Conservation (phyloP, 2,329 filamentous ascomycete species). For the Emergomyces orientalis region DNA sequence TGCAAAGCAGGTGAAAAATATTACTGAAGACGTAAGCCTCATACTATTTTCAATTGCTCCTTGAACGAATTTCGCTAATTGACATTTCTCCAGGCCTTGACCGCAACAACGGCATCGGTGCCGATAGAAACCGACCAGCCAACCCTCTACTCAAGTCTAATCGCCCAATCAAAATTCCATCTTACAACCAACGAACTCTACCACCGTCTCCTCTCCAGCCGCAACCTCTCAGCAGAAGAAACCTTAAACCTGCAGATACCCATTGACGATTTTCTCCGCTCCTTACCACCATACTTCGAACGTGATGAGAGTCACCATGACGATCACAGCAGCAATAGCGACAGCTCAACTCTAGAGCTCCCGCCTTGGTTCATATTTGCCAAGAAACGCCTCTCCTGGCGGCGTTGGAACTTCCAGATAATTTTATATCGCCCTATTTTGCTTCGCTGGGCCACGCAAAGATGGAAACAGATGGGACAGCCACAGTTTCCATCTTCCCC, state of each 20-base stretch:
- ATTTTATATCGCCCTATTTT: conserved; percentile 37
- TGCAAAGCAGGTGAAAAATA: conserved; percentile 36
- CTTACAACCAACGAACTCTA: conserved; percentile 38
- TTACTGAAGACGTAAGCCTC: conserved; percentile 32
- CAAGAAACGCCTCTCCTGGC: conserved; percentile 28
- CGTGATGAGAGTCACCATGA: conserved; percentile 27
- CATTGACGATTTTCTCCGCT: conserved; percentile 36
- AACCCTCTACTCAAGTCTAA: conserved; percentile 37
- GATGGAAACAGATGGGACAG: conserved; percentile 20
- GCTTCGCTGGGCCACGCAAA: conserved; percentile 32
- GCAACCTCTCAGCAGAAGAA: conserved; percentile 34
- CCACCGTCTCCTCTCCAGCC: conserved; percentile 37
- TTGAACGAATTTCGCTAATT: not conserved
- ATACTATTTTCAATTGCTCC: not conserved
- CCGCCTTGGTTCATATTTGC: conserved; percentile 10
- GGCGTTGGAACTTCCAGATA: conserved; percentile 37
- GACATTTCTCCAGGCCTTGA: conserved; percentile 17
- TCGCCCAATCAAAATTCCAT: conserved; percentile 36
- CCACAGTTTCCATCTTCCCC: not conserved
- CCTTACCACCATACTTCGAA: conserved; percentile 33
- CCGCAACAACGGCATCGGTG: conserved; percentile 27
- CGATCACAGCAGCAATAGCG: conserved; percentile 31
- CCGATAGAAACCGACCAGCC: conserved; percentile 31
- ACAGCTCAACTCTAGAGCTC: not conserved
- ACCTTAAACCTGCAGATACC: conserved; percentile 33